These are phyloP conservation scores for Metarhizium brunneum DNA, from an alignment of 2,329 filamentous ascomycete species.

Conservation along the genomic window DNA sequence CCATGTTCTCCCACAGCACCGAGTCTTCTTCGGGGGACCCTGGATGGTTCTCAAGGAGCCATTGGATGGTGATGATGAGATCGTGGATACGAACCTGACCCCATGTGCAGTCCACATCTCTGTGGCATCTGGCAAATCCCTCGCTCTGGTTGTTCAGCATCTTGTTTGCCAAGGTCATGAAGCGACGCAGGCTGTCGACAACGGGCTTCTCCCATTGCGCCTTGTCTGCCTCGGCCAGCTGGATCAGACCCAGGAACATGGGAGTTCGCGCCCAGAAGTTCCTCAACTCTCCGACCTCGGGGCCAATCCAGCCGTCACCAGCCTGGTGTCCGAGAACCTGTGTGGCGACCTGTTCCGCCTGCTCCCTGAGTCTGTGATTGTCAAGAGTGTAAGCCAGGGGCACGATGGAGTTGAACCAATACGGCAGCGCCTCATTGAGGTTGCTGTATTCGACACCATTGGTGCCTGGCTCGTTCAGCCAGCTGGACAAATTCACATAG, in stretches of 20 bases:
- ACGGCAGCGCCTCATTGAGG: slow-evolving; percentile 48
- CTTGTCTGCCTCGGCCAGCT: slow-evolving; percentile 22
- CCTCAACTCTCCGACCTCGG: slow-evolving; percentile 16
- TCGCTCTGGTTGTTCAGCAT: slow-evolving; percentile 46
- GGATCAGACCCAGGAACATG: slow-evolving; percentile 21
- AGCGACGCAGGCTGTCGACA: slow-evolving; percentile 10
- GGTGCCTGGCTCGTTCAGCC: slow-evolving; percentile 21
- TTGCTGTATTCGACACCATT: slow-evolving; percentile 44
- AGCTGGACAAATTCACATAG: slow-evolving; percentile 39
- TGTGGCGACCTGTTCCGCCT: slow-evolving; percentile 26
- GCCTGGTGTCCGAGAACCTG: slow-evolving; percentile 32
- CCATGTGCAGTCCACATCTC: slow-evolving; percentile 27
- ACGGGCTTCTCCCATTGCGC: slow-evolving; percentile 11
- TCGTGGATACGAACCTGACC: slow-evolving; percentile 26
- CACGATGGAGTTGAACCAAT: slow-evolving; percentile 52
- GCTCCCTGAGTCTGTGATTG: slow-evolving; percentile 30
- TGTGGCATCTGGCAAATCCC: slow-evolving; percentile 36
- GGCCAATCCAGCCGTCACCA: slow-evolving; percentile 45
- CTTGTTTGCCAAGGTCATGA: slow-evolving; percentile 34
- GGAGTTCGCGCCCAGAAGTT: slow-evolving; percentile 24
- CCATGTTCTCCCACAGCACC: slow-evolving; percentile 30
- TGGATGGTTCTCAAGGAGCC: slow-evolving; percentile 27
- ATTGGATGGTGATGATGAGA: slow-evolving; percentile 29
- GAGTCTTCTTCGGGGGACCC: slow-evolving; percentile 11
- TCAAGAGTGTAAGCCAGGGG: slow-evolving; percentile 43